Base-by-base conservation (phyloP, 148 eudicot genomes). In the Tetragonia tetragonoides region DNA sequence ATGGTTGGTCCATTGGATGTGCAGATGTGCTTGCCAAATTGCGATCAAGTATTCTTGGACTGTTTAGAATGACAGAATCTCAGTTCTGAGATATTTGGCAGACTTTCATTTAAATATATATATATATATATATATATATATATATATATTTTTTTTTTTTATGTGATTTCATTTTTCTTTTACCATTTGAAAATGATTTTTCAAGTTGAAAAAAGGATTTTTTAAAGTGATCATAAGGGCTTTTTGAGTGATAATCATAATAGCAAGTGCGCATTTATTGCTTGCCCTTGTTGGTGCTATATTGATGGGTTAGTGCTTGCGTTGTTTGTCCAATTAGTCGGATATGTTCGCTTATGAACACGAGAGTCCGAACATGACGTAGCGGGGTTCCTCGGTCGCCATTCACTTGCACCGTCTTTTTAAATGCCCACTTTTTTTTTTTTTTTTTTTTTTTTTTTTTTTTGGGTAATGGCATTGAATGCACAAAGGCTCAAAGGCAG, bases 241-340 rank as follows among this genome's bases (percentile, higher is more conserved):
- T 10, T 78, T 28, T 28, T 28, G 34, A 28, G 34, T 28, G 34
- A 28, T 28, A 28, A 28, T 28, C 61, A 79, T 21, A 70, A 76
- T 68, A 62, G 72, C 83, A 70, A 81, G 66, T 76, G 66, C 80
- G 23, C 79, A 74, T 80, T 80, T 75, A 64, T 49, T 64, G 49
- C 7, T 66, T 14, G 16, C 20, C 24, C 34, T 28, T 28, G 34
- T 28, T 28, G 34, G 34, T 1, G 1, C 34, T 28, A 28, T 28
- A 1, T 28, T 28, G 34, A 28, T 1, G 34, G 34, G 34, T 28
- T 28, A 28, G 34, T 28, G 1, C 34, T 28, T 28, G 34, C 34
- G 34, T 1, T 28, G 34, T 0, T 28, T 28, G 34, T 28, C 1
- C 34, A 28, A 1, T 28, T 28, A 28, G 1, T 28, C 34, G 0